Percentiles rank a stretch among this genome's conserved stretches.
phyloP scores from a whole-genome alignment of 2,329 filamentous ascomycete genomes.

The Nannizziopsis barbatae region DNA sequence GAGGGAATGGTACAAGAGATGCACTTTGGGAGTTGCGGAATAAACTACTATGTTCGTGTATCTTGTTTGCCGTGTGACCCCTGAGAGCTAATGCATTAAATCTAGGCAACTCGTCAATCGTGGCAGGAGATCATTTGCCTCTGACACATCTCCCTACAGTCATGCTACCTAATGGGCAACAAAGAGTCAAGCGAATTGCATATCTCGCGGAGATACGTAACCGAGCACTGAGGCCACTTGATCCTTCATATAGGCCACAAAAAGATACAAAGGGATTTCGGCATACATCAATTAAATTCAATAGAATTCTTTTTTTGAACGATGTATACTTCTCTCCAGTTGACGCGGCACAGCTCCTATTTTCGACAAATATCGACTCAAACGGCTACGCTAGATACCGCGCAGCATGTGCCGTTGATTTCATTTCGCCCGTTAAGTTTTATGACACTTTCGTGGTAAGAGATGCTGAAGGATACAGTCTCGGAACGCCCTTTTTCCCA shows the following conservation, averaged over 20 bases:
- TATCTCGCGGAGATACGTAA: slow-evolving; percentile 12
- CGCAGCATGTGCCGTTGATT: slow-evolving; percentile 12
- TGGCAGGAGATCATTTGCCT: slow-evolving; percentile 7
- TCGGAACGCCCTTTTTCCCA: slow-evolving; percentile 9
- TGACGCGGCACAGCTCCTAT: slow-evolving; percentile 10
- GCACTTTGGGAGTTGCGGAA: slow-evolving; percentile 5
- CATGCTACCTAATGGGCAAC: slow-evolving; percentile 2
- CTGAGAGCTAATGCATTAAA: not conserved
- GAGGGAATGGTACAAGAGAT: slow-evolving; percentile 3
- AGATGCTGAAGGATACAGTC: slow-evolving; percentile 8
- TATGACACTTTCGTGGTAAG: slow-evolving; percentile 13
- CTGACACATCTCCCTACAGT: slow-evolving; percentile 3
- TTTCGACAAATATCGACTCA: slow-evolving; percentile 10
- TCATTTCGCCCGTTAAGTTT: slow-evolving; percentile 6
- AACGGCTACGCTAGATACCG: slow-evolving; percentile 7
- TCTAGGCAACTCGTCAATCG: slow-evolving; percentile 10
- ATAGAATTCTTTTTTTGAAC: slow-evolving; percentile 10
- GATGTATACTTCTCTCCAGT: slow-evolving; percentile 11
- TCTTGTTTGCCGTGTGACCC: not conserved
- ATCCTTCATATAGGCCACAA: slow-evolving; percentile 4
- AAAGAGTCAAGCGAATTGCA: slow-evolving; percentile 8
- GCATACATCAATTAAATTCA: not conserved
- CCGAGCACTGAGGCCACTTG: slow-evolving; percentile 2
- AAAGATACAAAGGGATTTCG: not conserved
- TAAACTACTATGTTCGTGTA: slow-evolving; percentile 9